These are phyloP conservation scores for Tausonia pullulans DNA, from an alignment of 1,284 basidiomycete genomes.

Conservation along the genomic window DNA sequence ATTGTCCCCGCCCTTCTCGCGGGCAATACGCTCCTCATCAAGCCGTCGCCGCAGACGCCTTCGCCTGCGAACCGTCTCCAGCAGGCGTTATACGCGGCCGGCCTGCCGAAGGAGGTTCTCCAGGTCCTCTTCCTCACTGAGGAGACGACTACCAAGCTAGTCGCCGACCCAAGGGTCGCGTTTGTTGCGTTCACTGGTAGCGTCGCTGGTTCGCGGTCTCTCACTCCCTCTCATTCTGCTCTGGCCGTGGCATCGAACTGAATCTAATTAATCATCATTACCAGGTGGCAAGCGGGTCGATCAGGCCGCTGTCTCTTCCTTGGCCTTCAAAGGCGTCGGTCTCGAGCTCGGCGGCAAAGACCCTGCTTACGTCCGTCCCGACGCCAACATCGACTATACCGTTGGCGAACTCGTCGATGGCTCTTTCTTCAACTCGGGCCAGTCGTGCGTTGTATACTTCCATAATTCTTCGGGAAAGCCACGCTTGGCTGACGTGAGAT, in stretches of 20 bases:
- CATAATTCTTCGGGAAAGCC: neutral
- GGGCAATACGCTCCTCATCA: slow-evolving; percentile 77
- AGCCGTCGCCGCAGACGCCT: slow-evolving; percentile 91
- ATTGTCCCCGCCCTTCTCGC: slow-evolving; percentile 78
- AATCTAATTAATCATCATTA: slow-evolving; percentile 37
- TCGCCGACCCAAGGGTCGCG: slow-evolving; percentile 56
- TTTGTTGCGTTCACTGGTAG: slow-evolving; percentile 89
- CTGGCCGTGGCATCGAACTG: slow-evolving; percentile 33
- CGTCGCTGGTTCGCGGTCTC: slow-evolving; percentile 34
- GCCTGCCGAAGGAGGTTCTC: slow-evolving; percentile 62
- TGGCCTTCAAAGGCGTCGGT: slow-evolving; percentile 57
- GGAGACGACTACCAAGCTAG: slow-evolving; percentile 48
- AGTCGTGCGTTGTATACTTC: slow-evolving; percentile 45
- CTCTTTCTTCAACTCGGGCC: slow-evolving; percentile 91
- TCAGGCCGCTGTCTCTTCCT: slow-evolving; percentile 43
- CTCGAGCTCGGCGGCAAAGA: slow-evolving; percentile 88
- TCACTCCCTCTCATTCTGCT: slow-evolving; percentile 8
- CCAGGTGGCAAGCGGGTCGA: slow-evolving; percentile 50
- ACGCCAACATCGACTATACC: slow-evolving; percentile 74
- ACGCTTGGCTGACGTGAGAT: neutral
- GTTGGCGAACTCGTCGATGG: slow-evolving; percentile 83
- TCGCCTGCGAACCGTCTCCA: slow-evolving; percentile 71
- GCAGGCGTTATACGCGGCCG: slow-evolving; percentile 54
- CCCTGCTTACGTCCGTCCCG: slow-evolving; percentile 80
- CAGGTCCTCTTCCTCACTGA: slow-evolving; percentile 72